Evolutionary conservation across 2,329 filamentous ascomycete genomes (phyloP).

Genomic region (Colletotrichum sp.): DNA sequence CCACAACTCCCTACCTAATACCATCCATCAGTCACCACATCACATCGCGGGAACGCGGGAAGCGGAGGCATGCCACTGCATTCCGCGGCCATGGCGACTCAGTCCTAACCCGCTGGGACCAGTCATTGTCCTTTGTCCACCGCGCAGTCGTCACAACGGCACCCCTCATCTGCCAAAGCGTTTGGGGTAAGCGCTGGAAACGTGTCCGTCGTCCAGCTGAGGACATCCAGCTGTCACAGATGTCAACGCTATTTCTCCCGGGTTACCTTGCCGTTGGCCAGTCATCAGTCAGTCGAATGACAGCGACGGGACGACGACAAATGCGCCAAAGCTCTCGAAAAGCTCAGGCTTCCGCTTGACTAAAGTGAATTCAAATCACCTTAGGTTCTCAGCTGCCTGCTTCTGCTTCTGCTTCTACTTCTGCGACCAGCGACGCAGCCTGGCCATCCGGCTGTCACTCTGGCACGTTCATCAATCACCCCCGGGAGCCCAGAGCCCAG

Average conservation of each 20-base stretch:
- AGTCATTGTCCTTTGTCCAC: conserved; percentile 19
- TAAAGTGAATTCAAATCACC: neutral
- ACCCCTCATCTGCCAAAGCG: neutral
- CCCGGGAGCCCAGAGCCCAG: neutral
- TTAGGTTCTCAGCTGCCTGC: neutral
- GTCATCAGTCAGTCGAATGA: conserved; percentile 1
- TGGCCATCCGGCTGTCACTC: conserved; percentile 7
- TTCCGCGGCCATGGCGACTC: neutral
- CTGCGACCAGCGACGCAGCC: conserved; percentile 14
- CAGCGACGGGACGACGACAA: conserved; percentile 2
- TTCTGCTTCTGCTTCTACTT: neutral
- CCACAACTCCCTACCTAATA: neutral
- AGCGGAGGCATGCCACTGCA: neutral
- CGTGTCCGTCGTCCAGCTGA: neutral
- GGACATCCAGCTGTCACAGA: neutral
- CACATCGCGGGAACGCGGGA: neutral
- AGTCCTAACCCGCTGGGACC: neutral
- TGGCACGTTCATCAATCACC: neutral
- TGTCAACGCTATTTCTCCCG: neutral
- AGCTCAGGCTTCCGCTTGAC: neutral
- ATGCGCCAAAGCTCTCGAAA: neutral
- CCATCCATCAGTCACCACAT: neutral
- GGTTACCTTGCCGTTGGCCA: conserved; percentile 8
- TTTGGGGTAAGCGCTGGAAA: conserved; percentile 18
- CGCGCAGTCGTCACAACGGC: conserved; percentile 4